These are phyloP conservation scores for Acmispon strigosus DNA, from an alignment of 306 rosid species.

Conservation along the genomic window DNA sequence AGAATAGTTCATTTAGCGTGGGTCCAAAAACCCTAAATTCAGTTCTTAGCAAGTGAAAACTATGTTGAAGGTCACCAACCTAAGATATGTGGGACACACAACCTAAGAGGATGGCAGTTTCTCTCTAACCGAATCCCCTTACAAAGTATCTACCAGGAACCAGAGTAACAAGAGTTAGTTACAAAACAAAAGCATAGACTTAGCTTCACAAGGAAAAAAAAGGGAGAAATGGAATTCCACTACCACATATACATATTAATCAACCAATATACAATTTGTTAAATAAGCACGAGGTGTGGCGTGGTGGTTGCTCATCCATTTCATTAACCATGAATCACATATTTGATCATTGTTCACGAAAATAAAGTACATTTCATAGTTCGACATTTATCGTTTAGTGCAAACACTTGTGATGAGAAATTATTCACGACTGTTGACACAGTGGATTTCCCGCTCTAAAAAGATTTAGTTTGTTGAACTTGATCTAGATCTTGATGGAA, in stretches of 20 bases:
- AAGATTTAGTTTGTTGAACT: background rate
- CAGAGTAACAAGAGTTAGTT: background rate
- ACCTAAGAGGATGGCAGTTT: background rate
- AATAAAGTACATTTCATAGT: too few species aligned
- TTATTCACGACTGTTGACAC: too few species aligned
- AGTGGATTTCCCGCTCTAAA: too few species aligned
- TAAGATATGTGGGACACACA: slow-evolving; percentile 10
- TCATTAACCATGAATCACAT: too few species aligned
- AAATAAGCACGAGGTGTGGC: too few species aligned
- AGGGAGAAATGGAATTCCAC: background rate
- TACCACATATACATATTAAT: background rate
- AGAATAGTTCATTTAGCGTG: background rate
- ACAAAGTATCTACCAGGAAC: background rate
- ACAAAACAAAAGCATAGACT: background rate
- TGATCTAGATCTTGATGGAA: slow-evolving; percentile 4
- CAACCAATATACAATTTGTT: background rate
- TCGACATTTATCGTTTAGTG: too few species aligned
- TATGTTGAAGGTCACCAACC: slow-evolving; percentile 8
- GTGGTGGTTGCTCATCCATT: too few species aligned
- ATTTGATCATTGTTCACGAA: too few species aligned
- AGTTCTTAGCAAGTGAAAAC: background rate
- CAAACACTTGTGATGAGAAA: too few species aligned
- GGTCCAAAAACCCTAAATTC: background rate
- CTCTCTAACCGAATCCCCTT: slow-evolving; percentile 6
- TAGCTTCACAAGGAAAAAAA: background rate